These are phyloP conservation scores for Camelina hispida DNA, from an alignment of 345 rosid species.

Conservation along the genomic window DNA sequence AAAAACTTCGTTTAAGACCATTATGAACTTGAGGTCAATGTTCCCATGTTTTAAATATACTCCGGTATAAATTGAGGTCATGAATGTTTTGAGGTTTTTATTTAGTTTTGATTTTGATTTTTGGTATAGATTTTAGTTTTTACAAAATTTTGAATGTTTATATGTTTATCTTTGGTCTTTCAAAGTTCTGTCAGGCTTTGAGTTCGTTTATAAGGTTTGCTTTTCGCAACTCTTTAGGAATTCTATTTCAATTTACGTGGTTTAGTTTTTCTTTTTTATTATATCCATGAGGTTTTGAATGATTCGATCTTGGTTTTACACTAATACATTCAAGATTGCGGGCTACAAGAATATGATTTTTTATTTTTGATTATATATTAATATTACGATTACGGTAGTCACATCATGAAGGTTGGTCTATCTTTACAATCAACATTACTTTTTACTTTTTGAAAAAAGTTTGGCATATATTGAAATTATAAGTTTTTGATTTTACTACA, in stretches of 20 bases:
- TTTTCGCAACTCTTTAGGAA: background rate
- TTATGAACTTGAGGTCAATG: background rate
- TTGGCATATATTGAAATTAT: no score
- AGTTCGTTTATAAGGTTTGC: background rate
- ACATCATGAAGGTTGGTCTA: background rate
- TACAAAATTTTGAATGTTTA: no score
- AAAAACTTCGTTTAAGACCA: conserved; percentile 1
- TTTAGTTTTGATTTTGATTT: no score
- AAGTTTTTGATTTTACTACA: no score
- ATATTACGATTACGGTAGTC: background rate
- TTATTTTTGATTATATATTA: no score
- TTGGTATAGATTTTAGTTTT: no score
- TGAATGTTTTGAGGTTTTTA: no score
- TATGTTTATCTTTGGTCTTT: background rate
- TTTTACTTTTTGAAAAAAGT: no score
- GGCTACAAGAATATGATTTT: background rate
- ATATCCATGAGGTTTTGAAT: background rate
- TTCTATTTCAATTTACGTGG: background rate
- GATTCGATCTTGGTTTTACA: background rate
- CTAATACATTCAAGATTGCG: background rate
- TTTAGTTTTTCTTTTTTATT: no score
- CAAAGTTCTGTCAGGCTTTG: background rate
- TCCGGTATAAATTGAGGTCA: no score
- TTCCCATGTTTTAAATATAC: no score
- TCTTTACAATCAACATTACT: background rate